Conservation (phyloP, 495 filamentous ascomycete genomes). For the Aspergillus cavernicola region DNA sequence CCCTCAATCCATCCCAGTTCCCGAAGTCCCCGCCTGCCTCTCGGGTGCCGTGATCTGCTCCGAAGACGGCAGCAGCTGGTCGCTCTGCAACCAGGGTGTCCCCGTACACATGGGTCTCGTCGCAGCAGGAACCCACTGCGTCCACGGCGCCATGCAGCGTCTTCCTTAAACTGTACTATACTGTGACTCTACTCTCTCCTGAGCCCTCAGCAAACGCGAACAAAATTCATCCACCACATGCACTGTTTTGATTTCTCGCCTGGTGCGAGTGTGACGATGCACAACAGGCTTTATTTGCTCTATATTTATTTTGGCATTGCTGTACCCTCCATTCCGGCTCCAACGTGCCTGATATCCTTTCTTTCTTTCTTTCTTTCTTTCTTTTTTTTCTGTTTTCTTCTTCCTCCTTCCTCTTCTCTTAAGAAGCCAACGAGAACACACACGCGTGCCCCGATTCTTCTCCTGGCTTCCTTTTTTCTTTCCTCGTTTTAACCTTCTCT, state of each 20-base stretch:
- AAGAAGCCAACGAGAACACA: no score
- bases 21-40: constrained; percentile 20
- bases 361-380: neutral
- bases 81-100: constrained; percentile 31
- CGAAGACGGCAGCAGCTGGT: constrained; percentile 35
- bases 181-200: no score
- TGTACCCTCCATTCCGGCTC: no score
- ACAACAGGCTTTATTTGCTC: neutral
- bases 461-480: neutral
- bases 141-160: constrained; percentile 28
- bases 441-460: no score
- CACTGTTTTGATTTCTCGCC: neutral
- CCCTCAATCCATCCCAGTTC: neutral
- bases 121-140: constrained; percentile 38
- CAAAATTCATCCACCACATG: no score
- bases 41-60: constrained; percentile 36
- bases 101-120: constrained; percentile 41
- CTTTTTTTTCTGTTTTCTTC: neutral
- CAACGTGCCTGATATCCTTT: neutral
- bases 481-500: neutral
- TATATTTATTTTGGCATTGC: neutral
- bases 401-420: neutral
- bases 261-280: constrained; percentile 1
- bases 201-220: no score
- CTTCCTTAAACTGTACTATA: neutral